Percentiles rank a stretch among this genome's conserved stretches.
phyloP scores from a whole-genome alignment of 768 basidiomycete species.

The Leucosporidium creatinivorum region DNA sequence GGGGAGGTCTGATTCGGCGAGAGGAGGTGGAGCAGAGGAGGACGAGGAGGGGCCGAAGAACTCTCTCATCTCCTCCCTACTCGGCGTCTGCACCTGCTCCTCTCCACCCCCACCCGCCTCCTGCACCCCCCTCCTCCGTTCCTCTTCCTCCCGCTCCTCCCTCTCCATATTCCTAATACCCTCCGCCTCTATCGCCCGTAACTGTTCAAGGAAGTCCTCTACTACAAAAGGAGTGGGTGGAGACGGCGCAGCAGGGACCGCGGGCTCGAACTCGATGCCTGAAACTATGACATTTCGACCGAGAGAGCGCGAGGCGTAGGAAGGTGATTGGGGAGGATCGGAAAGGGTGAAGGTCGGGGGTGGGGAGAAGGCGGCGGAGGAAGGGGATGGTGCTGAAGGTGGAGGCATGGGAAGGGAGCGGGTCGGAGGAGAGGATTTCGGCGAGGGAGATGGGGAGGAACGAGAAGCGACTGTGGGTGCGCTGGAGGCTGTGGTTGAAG shows the following conservation, averaged over 20 bases:
- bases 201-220: too few species aligned
- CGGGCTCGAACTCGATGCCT: conserved; percentile 26
- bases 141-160: neutral
- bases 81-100: neutral
- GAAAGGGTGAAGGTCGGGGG: neutral
- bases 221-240: too few species aligned
- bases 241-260: too few species aligned
- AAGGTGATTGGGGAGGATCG: neutral
- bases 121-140: neutral
- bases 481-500: neutral
- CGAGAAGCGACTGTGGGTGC: too few species aligned
- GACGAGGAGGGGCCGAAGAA: neutral
- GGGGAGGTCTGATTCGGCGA: neutral
- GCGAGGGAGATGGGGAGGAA: neutral
- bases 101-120: neutral
- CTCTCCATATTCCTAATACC: neutral
- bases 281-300: conserved; percentile 17
- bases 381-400: neutral
- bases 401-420: neutral
- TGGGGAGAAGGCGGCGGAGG: neutral
- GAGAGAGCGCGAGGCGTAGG: conserved; percentile 17
- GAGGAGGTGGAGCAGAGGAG: neutral
- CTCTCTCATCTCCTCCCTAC: neutral
- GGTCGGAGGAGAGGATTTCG: neutral
- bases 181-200: too few species aligned